Evolutionary conservation across 768 basidiomycete genomes (phyloP).

Genomic region (Boletus pseudo-olivaceus): DNA sequence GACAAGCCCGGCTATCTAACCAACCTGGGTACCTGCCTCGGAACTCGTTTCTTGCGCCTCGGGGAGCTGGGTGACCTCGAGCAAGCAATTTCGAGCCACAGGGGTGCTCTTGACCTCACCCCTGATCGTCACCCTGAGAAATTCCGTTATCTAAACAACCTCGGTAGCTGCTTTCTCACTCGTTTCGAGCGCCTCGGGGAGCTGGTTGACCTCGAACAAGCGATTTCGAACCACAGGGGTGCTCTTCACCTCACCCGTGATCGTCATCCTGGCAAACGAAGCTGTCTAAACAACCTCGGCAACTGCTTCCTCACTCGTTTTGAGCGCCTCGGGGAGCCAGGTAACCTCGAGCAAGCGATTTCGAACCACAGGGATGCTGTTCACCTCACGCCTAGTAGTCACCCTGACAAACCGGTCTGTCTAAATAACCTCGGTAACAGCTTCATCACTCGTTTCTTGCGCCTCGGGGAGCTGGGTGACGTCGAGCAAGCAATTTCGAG

Average conservation of each 20-base stretch:
- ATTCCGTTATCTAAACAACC: not conserved
- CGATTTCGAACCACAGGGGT: not conserved
- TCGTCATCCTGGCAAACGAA: too few species aligned
- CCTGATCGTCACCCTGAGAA: not conserved
- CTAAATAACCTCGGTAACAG: too few species aligned
- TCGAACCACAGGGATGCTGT: too few species aligned
- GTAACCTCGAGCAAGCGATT: too few species aligned
- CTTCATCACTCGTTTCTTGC: too few species aligned
- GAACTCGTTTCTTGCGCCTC: not conserved
- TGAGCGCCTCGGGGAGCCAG: too few species aligned
- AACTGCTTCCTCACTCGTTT: too few species aligned
- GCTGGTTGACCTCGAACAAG: not conserved
- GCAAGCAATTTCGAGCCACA: not conserved
- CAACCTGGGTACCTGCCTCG: not conserved
- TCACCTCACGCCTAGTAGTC: too few species aligned
- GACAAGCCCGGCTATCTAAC: not conserved
- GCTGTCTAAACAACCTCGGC: too few species aligned
- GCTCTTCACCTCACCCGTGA: not conserved
- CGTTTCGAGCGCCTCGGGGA: slow-evolving; percentile 2
- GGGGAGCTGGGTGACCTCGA: not conserved
- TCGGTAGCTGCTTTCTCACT: not conserved
- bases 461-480: too few species aligned
- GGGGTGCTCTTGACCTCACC: not conserved
- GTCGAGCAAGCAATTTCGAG: too few species aligned
- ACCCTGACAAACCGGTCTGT: too few species aligned